Evolutionary conservation across 148 eudicot species (phyloP).

Genomic region (Spergularia bocconei): DNA sequence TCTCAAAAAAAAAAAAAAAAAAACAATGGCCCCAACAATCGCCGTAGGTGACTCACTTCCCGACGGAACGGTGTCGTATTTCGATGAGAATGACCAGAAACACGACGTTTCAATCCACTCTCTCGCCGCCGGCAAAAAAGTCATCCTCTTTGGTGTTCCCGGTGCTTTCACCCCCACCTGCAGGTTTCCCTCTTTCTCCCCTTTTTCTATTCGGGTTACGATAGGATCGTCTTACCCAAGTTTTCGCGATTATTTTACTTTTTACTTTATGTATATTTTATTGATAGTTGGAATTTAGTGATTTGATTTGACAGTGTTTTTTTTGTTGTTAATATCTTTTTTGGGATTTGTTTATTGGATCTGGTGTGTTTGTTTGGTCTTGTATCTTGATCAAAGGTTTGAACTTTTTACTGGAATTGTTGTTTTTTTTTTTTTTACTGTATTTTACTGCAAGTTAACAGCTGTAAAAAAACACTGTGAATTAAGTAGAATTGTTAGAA

Average conservation of each 20-base stretch:
- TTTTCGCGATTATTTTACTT: background rate
- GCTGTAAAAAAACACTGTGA: background rate
- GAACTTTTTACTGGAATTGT: background rate
- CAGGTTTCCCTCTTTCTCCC: conserved; percentile 43
- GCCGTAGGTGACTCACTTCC: conserved; percentile 52
- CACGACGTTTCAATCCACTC: conserved; percentile 49
- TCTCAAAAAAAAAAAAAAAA: background rate
- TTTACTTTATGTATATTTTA: background rate
- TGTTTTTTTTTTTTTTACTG: background rate
- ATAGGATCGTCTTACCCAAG: too few relatives aligned
- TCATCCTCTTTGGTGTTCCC: conserved; percentile 62
- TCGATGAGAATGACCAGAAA: conserved; percentile 51
- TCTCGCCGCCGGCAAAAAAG: conserved; percentile 67
- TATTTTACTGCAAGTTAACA: background rate
- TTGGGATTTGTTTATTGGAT: background rate
- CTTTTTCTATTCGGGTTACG: too few relatives aligned
- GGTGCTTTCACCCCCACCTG: conserved; percentile 95
- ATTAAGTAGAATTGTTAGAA: background rate
- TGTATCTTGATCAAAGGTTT: conserved; percentile 15
- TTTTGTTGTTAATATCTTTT: too few relatives aligned
- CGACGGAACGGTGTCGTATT: conserved; percentile 51
- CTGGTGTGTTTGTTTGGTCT: conserved; percentile 3
- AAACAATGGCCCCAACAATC: conserved; percentile 51
- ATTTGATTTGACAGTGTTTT: too few relatives aligned
- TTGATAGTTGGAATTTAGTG: too few relatives aligned